Percentiles rank a stretch among this genome's conserved stretches.
phyloP scores from a whole-genome alignment of 805 yeast species.

The Huiozyma sinensis region DNA sequence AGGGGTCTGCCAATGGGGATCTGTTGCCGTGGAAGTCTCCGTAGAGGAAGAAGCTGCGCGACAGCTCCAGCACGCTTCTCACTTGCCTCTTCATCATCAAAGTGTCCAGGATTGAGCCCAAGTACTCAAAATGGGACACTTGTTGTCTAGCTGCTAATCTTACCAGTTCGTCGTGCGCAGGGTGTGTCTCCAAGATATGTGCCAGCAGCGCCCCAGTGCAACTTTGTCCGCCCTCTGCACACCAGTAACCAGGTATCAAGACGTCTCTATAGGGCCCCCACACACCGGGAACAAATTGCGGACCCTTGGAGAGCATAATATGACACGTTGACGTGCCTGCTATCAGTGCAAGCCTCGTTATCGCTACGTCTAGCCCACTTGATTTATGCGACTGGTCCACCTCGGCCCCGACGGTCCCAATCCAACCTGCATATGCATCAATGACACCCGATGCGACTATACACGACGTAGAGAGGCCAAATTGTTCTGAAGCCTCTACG shows the following conservation, averaged over 20 bases:
- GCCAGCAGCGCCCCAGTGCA: constrained; percentile 92
- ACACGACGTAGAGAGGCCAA: constrained; percentile 73
- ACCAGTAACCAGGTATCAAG: constrained; percentile 81
- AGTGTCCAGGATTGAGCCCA: constrained; percentile 65
- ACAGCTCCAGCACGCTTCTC: constrained; percentile 69
- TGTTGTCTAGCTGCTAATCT: constrained; percentile 57
- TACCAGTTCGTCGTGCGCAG: constrained; percentile 68
- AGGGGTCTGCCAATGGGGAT: constrained; percentile 93
- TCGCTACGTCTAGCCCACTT: constrained; percentile 46
- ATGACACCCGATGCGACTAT: constrained; percentile 92
- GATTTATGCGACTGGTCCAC: constrained; percentile 37
- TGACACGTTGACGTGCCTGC: constrained; percentile 99
- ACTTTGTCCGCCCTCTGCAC: constrained; percentile 98
- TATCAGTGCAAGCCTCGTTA: constrained; percentile 90
- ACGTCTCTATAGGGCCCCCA: constrained; percentile 99
- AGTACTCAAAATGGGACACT: constrained; percentile 68
- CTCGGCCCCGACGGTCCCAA: constrained; percentile 93
- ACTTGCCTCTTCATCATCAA: constrained; percentile 45
- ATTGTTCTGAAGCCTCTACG: constrained; percentile 57
- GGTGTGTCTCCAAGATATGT: constrained; percentile 79
- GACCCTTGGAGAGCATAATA: constrained; percentile 71
- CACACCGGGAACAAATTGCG: constrained; percentile 88
- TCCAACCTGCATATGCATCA: constrained; percentile 98
- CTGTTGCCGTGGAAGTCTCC: constrained; percentile 97
- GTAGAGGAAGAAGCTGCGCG: constrained; percentile 79